Conservation (phyloP, 352 stramenopile species). For the Phytophthora uliginosa region DNA sequence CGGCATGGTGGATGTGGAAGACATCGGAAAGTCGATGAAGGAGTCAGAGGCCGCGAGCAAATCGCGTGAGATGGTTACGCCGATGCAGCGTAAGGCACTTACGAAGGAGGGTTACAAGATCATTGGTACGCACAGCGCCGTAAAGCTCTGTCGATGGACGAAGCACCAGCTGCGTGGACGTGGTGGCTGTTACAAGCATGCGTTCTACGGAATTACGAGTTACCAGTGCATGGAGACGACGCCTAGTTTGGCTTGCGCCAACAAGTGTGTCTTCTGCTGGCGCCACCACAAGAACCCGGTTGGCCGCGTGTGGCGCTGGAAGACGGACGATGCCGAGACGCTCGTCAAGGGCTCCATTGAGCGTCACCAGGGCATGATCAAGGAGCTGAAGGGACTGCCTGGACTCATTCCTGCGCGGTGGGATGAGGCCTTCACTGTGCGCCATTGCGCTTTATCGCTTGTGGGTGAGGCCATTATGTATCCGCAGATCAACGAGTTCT, state of each 20-base stretch:
- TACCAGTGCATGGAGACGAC: conserved; percentile 99
- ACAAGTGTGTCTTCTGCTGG: conserved; percentile 99
- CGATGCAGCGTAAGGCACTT: conserved; percentile 93
- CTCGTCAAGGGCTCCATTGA: conserved; percentile 96
- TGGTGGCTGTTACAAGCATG: conserved; percentile 99
- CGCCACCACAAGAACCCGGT: conserved; percentile 99
- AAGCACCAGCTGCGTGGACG: conserved; percentile 98
- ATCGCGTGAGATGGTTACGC: conserved; percentile 96
- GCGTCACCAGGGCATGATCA: conserved; percentile 95
- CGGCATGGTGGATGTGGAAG: conserved; percentile 87
- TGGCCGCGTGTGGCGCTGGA: conserved; percentile 98
- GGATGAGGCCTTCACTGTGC: conserved; percentile 96
- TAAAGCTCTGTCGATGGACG: conserved; percentile 99
- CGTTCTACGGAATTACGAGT: conserved; percentile 99
- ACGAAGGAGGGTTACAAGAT: conserved; percentile 99
- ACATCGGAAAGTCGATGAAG: conserved; percentile 90
- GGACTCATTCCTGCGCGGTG: conserved; percentile 96
- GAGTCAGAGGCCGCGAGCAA: conserved; percentile 76
- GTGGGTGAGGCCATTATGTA: conserved; percentile 99
- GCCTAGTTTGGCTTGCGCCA: conserved; percentile 97
- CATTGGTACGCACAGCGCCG: conserved; percentile 98
- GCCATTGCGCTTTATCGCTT: conserved; percentile 98
- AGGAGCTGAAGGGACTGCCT: conserved; percentile 96
- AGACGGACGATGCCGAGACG: conserved; percentile 96
- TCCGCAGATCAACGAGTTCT: conserved; percentile 98